Conservation (phyloP, 768 basidiomycete species). For the Boletales sp. region DNA sequence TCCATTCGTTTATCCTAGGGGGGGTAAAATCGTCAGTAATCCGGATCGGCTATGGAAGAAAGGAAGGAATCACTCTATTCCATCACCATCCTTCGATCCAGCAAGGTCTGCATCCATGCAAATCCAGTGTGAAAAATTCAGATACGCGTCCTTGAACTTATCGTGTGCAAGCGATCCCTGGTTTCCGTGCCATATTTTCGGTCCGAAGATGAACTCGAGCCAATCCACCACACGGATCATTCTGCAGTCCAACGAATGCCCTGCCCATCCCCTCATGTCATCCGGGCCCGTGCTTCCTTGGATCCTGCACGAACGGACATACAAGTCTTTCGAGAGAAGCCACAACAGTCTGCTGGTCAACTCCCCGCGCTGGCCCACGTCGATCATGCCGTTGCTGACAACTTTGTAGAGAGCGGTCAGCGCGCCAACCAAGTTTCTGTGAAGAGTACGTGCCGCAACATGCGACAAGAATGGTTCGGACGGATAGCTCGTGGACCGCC, state of each 20-base stretch:
- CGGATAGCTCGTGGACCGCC: conserved; percentile 7
- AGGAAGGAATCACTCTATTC: not conserved
- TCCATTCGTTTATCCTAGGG: conserved; percentile 1
- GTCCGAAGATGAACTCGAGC: conserved; percentile 2
- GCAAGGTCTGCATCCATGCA: not conserved
- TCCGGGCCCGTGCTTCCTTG: not conserved
- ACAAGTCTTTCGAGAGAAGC: not conserved
- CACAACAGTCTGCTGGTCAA: not conserved
- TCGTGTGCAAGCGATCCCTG: not conserved
- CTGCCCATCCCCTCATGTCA: not conserved
- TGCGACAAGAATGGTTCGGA: conserved; percentile 10
- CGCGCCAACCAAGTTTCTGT: not conserved
- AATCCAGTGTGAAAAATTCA: not conserved
- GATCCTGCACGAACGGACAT: not conserved
- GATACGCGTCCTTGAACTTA: not conserved
- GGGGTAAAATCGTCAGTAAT: no score
- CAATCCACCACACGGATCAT: conserved; percentile 2
- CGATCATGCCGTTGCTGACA: conserved; percentile 2
- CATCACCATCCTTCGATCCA: not conserved
- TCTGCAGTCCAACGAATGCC: conserved; percentile 1
- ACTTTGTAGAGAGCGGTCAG: not conserved
- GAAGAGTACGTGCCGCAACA: conserved; percentile 1
- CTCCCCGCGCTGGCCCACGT: not conserved
- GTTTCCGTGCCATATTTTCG: not conserved
- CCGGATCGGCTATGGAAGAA: not conserved